Evolutionary conservation across 2,329 filamentous ascomycete species (phyloP).

Genomic region (Fusarium drepaniforme): DNA sequence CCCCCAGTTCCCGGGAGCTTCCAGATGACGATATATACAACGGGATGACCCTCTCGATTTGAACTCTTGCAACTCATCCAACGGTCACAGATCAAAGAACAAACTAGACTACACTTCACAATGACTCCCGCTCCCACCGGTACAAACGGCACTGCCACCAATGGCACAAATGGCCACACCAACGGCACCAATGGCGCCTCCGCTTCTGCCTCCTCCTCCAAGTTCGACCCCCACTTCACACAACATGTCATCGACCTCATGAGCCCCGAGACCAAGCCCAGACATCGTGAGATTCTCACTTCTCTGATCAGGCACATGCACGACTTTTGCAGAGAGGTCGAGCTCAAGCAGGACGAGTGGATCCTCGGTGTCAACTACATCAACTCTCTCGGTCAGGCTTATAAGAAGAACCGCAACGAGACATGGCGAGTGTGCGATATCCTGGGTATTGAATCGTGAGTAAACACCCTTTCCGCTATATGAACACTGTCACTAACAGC

Average conservation of each 20-base stretch:
- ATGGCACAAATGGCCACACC: conserved; percentile 20
- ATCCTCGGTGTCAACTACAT: conserved; percentile 80
- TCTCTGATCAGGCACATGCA: conserved; percentile 79
- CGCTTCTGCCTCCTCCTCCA: conserved; percentile 7
- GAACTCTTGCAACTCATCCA: background rate
- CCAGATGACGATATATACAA: conserved; percentile 3
- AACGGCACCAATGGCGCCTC: conserved; percentile 3
- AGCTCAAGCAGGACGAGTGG: conserved; percentile 84
- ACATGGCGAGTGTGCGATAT: conserved; percentile 80
- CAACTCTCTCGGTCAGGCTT: conserved; percentile 80
- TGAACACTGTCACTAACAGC: background rate
- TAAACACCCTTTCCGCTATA: conserved; percentile 22
- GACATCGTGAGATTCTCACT: conserved; percentile 73
- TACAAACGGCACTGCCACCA: conserved; percentile 28
- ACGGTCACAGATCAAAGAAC: background rate
- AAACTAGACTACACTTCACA: background rate
- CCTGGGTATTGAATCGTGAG: conserved; percentile 78
- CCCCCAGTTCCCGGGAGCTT: background rate
- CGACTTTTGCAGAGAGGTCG: conserved; percentile 82
- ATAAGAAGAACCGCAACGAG: conserved; percentile 78
- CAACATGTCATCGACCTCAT: conserved; percentile 79
- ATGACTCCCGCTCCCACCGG: conserved; percentile 37
- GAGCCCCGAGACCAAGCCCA: conserved; percentile 75
- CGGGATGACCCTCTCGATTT: background rate
- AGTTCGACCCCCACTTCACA: conserved; percentile 84